phyloP scores from a whole-genome alignment of 257 asterid genomes.

The Gynochthodes officinalis region DNA sequence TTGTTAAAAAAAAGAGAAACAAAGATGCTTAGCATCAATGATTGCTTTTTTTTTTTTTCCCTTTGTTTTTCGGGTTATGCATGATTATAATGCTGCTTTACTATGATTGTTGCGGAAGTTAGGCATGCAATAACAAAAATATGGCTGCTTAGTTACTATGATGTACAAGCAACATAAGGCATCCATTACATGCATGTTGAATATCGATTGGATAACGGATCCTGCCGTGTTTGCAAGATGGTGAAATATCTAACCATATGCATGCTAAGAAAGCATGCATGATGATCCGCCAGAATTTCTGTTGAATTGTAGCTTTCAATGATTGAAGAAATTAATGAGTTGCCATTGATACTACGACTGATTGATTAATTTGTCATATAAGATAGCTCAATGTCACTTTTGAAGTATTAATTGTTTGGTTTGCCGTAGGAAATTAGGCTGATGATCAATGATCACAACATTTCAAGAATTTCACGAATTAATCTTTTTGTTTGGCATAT shows the following conservation, averaged over 20 bases:
- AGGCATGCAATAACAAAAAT: neutral
- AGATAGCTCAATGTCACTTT: neutral
- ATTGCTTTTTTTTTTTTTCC: neutral
- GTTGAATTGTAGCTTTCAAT: neutral
- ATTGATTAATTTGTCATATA: neutral
- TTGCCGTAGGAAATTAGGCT: neutral
- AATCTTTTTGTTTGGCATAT: neutral
- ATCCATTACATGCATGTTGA: neutral
- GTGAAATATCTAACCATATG: neutral
- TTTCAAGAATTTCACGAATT: neutral
- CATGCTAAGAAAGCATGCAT: neutral
- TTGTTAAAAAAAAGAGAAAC: no score
- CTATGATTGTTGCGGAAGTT: neutral
- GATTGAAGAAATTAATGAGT: neutral
- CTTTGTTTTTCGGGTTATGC: no score
- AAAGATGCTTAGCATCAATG: no score
- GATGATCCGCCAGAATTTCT: neutral
- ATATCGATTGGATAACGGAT: neutral
- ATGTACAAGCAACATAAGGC: neutral
- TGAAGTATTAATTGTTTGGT: neutral
- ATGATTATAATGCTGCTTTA: no score
- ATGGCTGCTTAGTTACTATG: neutral
- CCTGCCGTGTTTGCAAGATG: neutral
- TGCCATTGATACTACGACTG: neutral
- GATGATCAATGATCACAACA: no score